Percentiles rank a stretch among this genome's conserved stretches.
Evolutionary conservation across 345 rosid species (phyloP).

Genomic region (Schrenkiella parvula): DNA sequence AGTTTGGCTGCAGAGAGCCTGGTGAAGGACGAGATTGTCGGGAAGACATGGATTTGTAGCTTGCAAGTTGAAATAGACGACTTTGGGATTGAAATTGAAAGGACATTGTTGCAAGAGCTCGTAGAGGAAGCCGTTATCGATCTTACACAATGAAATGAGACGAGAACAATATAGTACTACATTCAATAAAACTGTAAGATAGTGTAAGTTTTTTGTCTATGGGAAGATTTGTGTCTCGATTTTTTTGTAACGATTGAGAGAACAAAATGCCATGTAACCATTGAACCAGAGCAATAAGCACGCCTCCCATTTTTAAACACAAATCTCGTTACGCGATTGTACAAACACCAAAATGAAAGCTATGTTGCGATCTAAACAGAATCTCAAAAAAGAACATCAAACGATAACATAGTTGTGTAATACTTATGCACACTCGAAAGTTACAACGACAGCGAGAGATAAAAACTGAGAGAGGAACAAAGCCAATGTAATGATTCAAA

Average conservation of each 20-base stretch:
- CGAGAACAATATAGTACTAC: not conserved
- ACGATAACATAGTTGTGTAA: not conserved
- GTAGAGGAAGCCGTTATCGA: slow-evolving; percentile 73
- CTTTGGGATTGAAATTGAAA: slow-evolving; percentile 57
- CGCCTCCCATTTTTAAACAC: slow-evolving; percentile 13
- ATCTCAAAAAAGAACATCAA: not conserved
- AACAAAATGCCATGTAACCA: slow-evolving; percentile 14
- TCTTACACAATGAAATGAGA: slow-evolving; percentile 30
- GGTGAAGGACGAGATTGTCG: slow-evolving; percentile 72
- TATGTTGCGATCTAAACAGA: not conserved
- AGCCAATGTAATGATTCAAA: not conserved
- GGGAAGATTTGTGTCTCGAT: slow-evolving; percentile 22
- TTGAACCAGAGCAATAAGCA: slow-evolving; percentile 18
- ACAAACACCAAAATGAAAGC: not conserved
- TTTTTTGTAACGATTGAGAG: slow-evolving; percentile 15
- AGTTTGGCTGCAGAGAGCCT: slow-evolving; percentile 60
- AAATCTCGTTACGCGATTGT: slow-evolving; percentile 13
- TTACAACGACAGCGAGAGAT: not conserved
- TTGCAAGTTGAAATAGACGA: slow-evolving; percentile 43
- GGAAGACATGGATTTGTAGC: slow-evolving; percentile 58
- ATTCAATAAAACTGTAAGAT: slow-evolving; percentile 25
- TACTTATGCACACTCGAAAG: slow-evolving; percentile 18
- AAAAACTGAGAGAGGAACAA: not conserved
- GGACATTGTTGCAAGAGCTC: slow-evolving; percentile 63
- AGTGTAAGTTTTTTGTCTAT: not conserved